Base-by-base conservation (phyloP, 371 early-diverging fungal genomes). In the Basidiobolus meristosporus region DNA sequence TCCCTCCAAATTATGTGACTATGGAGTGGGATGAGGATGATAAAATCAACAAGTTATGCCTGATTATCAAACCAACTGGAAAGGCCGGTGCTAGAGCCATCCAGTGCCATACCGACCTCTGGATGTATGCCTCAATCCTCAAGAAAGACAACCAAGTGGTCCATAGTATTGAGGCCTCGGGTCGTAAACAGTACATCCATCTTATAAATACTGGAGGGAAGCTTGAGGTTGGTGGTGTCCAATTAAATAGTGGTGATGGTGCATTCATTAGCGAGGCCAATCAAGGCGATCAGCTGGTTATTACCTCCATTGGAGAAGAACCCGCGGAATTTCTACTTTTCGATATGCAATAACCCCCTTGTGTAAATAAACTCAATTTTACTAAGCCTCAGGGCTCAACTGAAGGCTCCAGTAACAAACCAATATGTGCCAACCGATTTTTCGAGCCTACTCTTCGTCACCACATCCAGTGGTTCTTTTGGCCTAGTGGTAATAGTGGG, bases 1-100 rank as follows among this genome's bases (percentile, higher is more conserved):
- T 55, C 17, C 32, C 17, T 5, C 56, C 56, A 31, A 19, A 18
- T 11, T 56, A 50, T 43, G 28, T 43, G 4, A 52, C 47, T 12
- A 50, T 29, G 29, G 21, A 11, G 2, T 49, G 43, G 26, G 12
- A 44, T 11, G 50, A 56, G 12, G 26, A 38, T 14, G 34, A 14
- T 6, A 48, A 40, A 45, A 30, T 33, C 36, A 43, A 33, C 38
- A 30, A n/a, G 42, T 34, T 33, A 26, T 26, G 26, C 26, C 9
- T 26, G 26, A 29, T 11, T 22, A 29, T 23, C 15, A 17, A 22
- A 1, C 38, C 38, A 4, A 28, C n/a, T 14, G 11, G 28, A 4
- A 11, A 20, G 1, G 12, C 28, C 10, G 39, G 31, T 26, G 12
- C 16, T 7, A 16, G 7, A 2, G 42, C 47, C 2, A 42, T 47